Evolutionary conservation across 2,329 filamentous ascomycete species (phyloP), one percentile per base, ranked within the genome.

Genomic region (Neofusicoccum umdonicola): DNA sequence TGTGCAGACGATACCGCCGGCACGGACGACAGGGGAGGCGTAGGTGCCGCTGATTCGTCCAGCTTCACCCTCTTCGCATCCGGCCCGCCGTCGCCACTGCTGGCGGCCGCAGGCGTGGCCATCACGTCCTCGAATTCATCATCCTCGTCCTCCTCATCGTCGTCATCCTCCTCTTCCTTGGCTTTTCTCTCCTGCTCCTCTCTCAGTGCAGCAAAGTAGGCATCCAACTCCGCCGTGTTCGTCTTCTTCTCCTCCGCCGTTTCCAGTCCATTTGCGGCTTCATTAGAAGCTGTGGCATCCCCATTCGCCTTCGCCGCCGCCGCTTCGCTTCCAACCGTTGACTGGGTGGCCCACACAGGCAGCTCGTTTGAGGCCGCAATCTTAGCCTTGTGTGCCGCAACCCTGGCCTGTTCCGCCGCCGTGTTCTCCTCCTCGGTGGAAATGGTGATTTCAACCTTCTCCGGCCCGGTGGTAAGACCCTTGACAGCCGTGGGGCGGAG

Each of bases 301-400:
- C 56, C 61, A 4, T 57, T 63, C 4, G 50, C 27, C 44, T 48
- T 42, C 13, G 61, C 64, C 19, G 48, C 50, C 13, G 19, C 45
- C 15, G 66, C 31, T n/a, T 65, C 84, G 65, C 87, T 83, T 65
- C 87, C 83, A 54, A 91, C 84, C 1, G 89, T 91, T 67, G 88
- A 90, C 64, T 88, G 85, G 0, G 87, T 86, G 78, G 91, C 90
- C 88, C 90, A 92, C 8, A 83, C 79, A 2, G 90, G 90, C 66
- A 92, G 77, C 7, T 86, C 87, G 72, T 92, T 92, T 72, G 91
- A 87, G 69, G 83, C 81, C 1, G 87, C 86, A 67, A 88, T 81
- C 74, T 87, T 86, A 71, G 89, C 88, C 72, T 88, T 89, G 51
- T 84, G 82, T n/a, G 83, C 84, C 65, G 84, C 82, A 71, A 90